Percentiles rank a stretch among this genome's conserved stretches.
These are phyloP conservation scores for Plasmodium falciparum DNA, from an alignment of 169 alveolate genomes.

Conservation along the genomic window DNA sequence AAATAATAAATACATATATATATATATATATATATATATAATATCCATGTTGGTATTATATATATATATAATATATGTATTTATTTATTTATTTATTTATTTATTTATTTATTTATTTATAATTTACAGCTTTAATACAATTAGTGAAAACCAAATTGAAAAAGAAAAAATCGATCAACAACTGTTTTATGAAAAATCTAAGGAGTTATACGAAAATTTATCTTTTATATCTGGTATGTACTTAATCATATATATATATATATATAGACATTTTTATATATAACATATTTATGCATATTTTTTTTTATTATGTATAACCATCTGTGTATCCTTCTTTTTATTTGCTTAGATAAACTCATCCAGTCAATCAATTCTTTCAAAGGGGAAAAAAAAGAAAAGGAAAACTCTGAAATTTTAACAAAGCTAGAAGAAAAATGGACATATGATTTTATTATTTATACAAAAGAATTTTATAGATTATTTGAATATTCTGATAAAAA, in stretches of 20 bases:
- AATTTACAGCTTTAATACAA: slow-evolving; percentile 29
- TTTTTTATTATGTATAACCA: background rate
- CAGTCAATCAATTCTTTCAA: background rate
- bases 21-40: background rate
- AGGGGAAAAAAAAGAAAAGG: slow-evolving; percentile 18
- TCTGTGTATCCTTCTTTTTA: background rate
- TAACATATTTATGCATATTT: no score
- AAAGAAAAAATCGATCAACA: slow-evolving; percentile 1
- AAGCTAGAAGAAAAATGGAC: slow-evolving; percentile 73
- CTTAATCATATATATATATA: background rate
- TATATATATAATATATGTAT: no score
- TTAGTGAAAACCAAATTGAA: slow-evolving; percentile 14
- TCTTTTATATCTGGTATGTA: slow-evolving; percentile 62
- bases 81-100: no score
- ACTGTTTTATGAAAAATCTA: slow-evolving; percentile 17
- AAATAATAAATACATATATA: no score
- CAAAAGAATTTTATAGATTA: slow-evolving; percentile 49
- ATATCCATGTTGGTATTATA: background rate
- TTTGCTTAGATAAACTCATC: slow-evolving; percentile 26
- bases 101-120: no score
- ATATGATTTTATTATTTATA: slow-evolving; percentile 54
- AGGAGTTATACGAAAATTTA: slow-evolving; percentile 62
- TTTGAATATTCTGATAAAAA: slow-evolving; percentile 35
- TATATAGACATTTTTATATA: background rate
- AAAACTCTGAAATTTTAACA: slow-evolving; percentile 13